Base-by-base conservation (phyloP, 2,329 filamentous ascomycete genomes). In the Chalara sp. region DNA sequence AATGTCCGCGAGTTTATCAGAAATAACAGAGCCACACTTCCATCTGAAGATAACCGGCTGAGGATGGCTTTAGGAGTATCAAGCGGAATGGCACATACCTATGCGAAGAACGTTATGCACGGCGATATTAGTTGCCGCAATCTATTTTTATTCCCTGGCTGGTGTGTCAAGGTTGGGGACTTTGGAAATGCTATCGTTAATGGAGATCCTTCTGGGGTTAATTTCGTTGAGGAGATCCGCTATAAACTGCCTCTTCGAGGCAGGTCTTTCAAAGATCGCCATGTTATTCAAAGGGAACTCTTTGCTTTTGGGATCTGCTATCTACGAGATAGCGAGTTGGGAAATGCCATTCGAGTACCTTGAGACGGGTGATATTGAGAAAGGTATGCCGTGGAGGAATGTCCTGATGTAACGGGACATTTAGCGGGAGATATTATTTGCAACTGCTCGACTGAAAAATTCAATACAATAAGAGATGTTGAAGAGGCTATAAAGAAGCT, bases 191-290 rank as follows among this genome's bases (percentile, higher is more conserved):
- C 49, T 35, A 50, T 11, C 37, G 47, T 50, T 35, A 3, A 21
- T 21, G 21, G 21, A 21, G 49, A 50, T 46, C 32, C 40, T 32
- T 33, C 32, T 45, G 48, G 46, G 30, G 28, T 35, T 11, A 21
- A 40, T 4, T 32, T 8, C 28, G 48, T 11, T 8, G 51, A 51
- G 39, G 51, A 53, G 32, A 46, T 37, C 11, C 48, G 44, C 12
- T 53, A 53, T 31, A 33, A 53, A 32, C 32, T 53, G 11, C 51
- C 51, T 37, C 43, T 45, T 29, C 46, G 48, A 12, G 48, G 51
- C 10, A 53, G 51, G 32, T 32, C n/a, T 32, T 53, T 13, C 31
- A 33, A 50, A 40, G 13, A 7, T n/a, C 13, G 43, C 6, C 13
- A 40, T 40, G 21, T 21, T 32, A 39, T 40, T 7, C 46, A 54